Base-by-base conservation (phyloP, 352 stramenopile species). In the Stephanocyclus meneghinianus region DNA sequence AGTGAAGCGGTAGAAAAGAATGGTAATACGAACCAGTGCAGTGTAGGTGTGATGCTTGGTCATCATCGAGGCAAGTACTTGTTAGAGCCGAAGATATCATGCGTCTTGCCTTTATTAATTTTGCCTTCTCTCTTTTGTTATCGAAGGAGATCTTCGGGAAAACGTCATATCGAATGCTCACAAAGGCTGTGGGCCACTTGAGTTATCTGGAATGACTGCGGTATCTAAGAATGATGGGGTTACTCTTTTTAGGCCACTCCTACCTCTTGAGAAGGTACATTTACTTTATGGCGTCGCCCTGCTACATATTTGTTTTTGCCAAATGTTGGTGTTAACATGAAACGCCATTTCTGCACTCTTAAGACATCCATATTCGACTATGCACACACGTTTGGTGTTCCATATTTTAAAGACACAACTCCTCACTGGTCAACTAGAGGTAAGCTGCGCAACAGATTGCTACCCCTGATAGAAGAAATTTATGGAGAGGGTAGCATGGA, bases 91-190 rank as follows among this genome's bases (percentile, higher is more conserved):
- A 44, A 18, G 0, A 16, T 44, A 16, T 15, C 8, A 10, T 29
- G 15, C 26, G 11, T 11, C 48, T 18, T 7, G 4, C 32, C 6
- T 30, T 55, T 57, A 7, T 40, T 26, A 50, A 56, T 56, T 16
- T 65, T 15, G 13, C 18, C 9, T 40, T 30, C 32, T 48, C 21
- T 50, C 21, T 32, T 35, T 21, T 67, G 15, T 40, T 61, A 42
- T 55, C 6, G 30, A 32, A 72, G 64, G 71, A 18, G 97, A 99
- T 82, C 93, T 99, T n/a, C 90, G 97, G 80, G 97, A 99, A 87
- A 99, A 99, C 85, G 95, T 98, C 16, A 95, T 99, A 57, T 98
- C 95, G 29, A 99, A 99, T 85, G 95, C 97, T 67, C 96, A 98
- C 90, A 98, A 98, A 69, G 96, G 96, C 1, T 89, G 92, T 76